These are phyloP conservation scores for Tolypocladium ophioglossoides DNA, from an alignment of 2,329 filamentous ascomycete genomes.

Conservation along the genomic window DNA sequence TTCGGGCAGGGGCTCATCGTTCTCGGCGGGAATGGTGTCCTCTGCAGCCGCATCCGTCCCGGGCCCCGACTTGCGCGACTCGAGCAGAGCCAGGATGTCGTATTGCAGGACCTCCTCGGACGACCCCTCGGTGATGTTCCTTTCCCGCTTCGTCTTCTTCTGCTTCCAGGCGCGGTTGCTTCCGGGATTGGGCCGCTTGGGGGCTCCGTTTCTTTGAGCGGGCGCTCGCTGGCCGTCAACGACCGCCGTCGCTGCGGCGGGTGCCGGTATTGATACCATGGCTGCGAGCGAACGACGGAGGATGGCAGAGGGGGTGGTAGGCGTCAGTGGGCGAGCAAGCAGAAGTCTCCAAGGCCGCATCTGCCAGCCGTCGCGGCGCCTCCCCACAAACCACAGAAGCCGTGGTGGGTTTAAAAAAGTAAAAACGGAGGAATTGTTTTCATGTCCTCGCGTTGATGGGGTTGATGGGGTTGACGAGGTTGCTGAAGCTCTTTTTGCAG, in stretches of 20 bases:
- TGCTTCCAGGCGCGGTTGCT: conserved; percentile 20
- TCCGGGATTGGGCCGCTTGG: conserved; percentile 2
- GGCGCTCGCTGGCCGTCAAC: background rate
- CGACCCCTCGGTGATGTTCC: conserved; percentile 50
- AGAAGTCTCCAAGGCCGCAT: background rate
- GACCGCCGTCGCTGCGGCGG: background rate
- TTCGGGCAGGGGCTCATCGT: conserved; percentile 42
- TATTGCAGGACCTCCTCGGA: conserved; percentile 55
- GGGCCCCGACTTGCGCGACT: conserved; percentile 24
- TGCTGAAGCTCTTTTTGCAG: background rate
- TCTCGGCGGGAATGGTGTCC: conserved; percentile 15
- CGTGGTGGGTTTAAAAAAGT: too few species aligned
- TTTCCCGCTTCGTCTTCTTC: conserved; percentile 47
- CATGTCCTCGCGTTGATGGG: too few species aligned
- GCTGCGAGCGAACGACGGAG: background rate
- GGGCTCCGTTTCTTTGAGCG: background rate
- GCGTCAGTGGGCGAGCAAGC: background rate
- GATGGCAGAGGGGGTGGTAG: background rate
- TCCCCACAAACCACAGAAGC: background rate
- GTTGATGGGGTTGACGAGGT: too few species aligned
- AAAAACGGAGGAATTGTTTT: background rate
- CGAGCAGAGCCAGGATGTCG: conserved; percentile 49
- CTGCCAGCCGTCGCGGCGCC: background rate
- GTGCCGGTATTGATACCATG: background rate
- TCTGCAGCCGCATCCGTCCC: conserved; percentile 15